These are phyloP conservation scores for Suillus subluteus DNA, from an alignment of 768 basidiomycete genomes.

Conservation along the genomic window DNA sequence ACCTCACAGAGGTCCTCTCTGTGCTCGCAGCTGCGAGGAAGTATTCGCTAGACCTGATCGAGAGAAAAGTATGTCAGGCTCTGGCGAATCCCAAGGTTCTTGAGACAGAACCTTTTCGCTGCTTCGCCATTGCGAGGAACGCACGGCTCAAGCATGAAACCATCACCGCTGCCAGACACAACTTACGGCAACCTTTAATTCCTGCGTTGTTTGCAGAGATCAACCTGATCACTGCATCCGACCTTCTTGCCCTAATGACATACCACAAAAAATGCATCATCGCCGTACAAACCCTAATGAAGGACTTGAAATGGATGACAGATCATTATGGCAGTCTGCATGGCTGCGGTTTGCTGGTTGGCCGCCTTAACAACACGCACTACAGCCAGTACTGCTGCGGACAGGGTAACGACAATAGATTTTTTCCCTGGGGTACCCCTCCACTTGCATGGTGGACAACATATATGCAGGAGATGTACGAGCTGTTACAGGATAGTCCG, in stretches of 20 bases:
- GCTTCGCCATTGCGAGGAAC: conserved; percentile 32
- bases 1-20: conserved; percentile 24
- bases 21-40: conserved; percentile 29
- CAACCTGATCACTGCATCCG: conserved; percentile 23
- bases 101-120: conserved; percentile 24
- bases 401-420: neutral
- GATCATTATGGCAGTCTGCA: conserved; percentile 12
- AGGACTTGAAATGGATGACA: conserved; percentile 14
- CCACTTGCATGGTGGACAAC: conserved; percentile 26
- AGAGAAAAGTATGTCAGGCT: conserved; percentile 20
- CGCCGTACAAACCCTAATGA: conserved; percentile 4
- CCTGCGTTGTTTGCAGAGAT: conserved; percentile 25
- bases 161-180: conserved; percentile 25
- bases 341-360: too few species aligned
- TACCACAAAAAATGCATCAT: conserved; percentile 14
- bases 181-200: conserved; percentile 26
- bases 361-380: too few species aligned
- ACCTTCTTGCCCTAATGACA: conserved; percentile 19
- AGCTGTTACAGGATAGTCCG: conserved; percentile 21
- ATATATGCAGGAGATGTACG: conserved; percentile 24
- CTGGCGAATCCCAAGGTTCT: conserved; percentile 19
- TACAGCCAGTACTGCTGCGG: conserved; percentile 7
- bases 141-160: conserved; percentile 27
- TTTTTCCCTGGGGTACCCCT: neutral
- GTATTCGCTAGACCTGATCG: conserved; percentile 22